phyloP scores from a whole-genome alignment of 331 rosid species.

The Rhamnella rubrinervis region DNA sequence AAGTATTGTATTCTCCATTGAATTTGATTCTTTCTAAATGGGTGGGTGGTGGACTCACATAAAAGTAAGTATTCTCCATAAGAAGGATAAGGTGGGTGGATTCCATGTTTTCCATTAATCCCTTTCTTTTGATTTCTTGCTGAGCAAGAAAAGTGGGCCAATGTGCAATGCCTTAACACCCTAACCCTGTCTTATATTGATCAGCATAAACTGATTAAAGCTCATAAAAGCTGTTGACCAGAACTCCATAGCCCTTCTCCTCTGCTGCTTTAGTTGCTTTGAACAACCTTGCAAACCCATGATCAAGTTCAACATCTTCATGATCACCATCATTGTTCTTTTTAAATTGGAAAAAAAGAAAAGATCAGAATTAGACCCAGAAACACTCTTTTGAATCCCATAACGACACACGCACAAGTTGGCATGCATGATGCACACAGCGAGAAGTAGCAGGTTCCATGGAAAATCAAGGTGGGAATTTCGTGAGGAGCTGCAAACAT shows the following conservation, averaged over 20 bases:
- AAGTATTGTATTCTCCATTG: too few relatives aligned
- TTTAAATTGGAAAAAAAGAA: conserved; percentile 34
- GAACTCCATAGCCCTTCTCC: conserved; percentile 23
- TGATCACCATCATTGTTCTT: neutral
- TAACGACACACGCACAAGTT: conserved; percentile 8
- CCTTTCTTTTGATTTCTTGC: neutral
- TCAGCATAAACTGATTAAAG: conserved; percentile 28
- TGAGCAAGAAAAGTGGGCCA: conserved; percentile 26
- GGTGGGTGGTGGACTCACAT: too few relatives aligned
- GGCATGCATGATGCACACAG: conserved; percentile 15
- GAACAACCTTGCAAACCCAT: neutral
- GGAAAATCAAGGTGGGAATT: conserved; percentile 45
- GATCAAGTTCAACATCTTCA: neutral
- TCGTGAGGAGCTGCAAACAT: conserved; percentile 38
- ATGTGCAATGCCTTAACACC: conserved; percentile 25
- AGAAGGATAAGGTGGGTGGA: too few relatives aligned
- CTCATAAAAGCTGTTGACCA: conserved; percentile 38
- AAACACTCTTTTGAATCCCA: conserved; percentile 34
- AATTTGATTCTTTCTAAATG: too few relatives aligned
- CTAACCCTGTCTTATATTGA: conserved; percentile 1
- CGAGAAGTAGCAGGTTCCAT: conserved; percentile 45
- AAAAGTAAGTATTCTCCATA: too few relatives aligned
- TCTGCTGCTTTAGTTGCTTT: conserved; percentile 10
- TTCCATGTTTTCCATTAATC: too few relatives aligned
- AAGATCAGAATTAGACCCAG: conserved; percentile 34